Conservation (phyloP, 768 basidiomycete species). For the Lactarius sp. region DNA sequence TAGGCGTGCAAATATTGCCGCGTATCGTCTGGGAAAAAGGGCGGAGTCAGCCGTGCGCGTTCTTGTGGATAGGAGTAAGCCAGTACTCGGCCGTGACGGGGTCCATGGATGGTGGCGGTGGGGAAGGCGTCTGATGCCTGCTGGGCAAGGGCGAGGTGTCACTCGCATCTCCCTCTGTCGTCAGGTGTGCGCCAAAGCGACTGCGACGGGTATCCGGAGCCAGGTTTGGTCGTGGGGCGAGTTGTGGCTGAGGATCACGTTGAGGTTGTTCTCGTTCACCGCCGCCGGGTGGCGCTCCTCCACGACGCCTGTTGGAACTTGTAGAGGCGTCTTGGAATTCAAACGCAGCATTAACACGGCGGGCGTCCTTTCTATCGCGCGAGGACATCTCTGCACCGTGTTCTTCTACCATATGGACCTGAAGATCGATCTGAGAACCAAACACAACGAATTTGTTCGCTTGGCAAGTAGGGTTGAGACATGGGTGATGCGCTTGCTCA, state of each 20-base stretch:
- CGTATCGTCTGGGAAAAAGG: conserved; percentile 51
- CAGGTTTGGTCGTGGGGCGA: conserved; percentile 31
- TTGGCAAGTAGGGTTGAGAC: conserved; percentile 66
- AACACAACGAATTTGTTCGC: conserved; percentile 95
- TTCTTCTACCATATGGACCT: conserved; percentile 85
- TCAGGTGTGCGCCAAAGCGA: conserved; percentile 58
- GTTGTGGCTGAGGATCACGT: conserved; percentile 31
- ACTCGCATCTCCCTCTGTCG: conserved; percentile 33
- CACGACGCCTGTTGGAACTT: conserved; percentile 36
- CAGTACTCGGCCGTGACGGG: conserved; percentile 49
- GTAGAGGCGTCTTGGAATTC: conserved; percentile 59
- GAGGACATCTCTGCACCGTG: conserved; percentile 73
- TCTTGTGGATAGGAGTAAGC: conserved; percentile 26
- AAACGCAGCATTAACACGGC: conserved; percentile 60
- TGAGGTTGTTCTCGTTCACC: conserved; percentile 48
- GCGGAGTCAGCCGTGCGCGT: not conserved
- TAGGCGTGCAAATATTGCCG: conserved; percentile 60
- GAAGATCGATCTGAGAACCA: conserved; percentile 76
- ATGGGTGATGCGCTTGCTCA: conserved; percentile 70
- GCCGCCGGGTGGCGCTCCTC: conserved; percentile 35
- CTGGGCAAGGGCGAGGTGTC: conserved; percentile 23
- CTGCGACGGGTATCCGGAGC: conserved; percentile 46
- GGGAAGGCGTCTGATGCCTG: conserved; percentile 33
- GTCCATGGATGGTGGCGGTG: conserved; percentile 44
- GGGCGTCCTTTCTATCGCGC: conserved; percentile 61